A percentile compares a stretch with the other conserved stretches of the same genome.
Evolutionary conservation across 2,329 filamentous ascomycete species (phyloP).

Genomic region (Beauveria sp.): DNA sequence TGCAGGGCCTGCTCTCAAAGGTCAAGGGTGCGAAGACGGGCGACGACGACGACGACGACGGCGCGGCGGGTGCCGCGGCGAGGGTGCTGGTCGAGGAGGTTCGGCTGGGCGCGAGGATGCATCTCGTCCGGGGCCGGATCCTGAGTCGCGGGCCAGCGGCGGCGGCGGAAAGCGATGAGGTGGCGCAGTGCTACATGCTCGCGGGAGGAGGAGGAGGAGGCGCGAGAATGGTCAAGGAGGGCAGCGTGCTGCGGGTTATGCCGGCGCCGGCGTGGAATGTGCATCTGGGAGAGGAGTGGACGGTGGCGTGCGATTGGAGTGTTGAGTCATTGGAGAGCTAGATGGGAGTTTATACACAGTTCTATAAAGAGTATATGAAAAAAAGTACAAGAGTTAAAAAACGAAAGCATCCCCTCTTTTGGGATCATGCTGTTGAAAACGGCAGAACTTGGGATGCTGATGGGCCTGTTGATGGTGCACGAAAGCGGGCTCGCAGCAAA

Average conservation of each 20-base stretch:
- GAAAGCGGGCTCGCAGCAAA: constrained; percentile 28
- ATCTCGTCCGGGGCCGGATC: constrained; percentile 21
- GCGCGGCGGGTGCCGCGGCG: constrained; percentile 10
- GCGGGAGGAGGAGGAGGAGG: constrained; percentile 27
- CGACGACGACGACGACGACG: neutral
- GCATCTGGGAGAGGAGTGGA: constrained; percentile 28
- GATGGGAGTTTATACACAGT: neutral
- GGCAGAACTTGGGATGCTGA: neutral
- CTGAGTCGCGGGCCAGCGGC: neutral
- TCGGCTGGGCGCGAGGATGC: constrained; percentile 26
- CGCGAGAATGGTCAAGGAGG: constrained; percentile 21
- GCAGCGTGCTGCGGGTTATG: constrained; percentile 22
- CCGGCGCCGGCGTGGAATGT: constrained; percentile 32
- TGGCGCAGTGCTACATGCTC: constrained; percentile 23
- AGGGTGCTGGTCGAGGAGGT: constrained; percentile 25
- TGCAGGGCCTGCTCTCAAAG: constrained; percentile 35
- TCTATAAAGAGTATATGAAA: neutral
- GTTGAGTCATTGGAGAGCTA: neutral
- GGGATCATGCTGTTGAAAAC: no score
- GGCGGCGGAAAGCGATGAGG: neutral
- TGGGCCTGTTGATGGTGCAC: constrained; percentile 19
- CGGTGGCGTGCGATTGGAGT: constrained; percentile 32
- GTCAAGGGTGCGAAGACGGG: constrained; percentile 27
- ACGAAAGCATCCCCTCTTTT: no score
- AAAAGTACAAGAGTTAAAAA: neutral